Evolutionary conservation across 2,329 filamentous ascomycete genomes (phyloP).

Genomic region (Tricladium varicosporioides): DNA sequence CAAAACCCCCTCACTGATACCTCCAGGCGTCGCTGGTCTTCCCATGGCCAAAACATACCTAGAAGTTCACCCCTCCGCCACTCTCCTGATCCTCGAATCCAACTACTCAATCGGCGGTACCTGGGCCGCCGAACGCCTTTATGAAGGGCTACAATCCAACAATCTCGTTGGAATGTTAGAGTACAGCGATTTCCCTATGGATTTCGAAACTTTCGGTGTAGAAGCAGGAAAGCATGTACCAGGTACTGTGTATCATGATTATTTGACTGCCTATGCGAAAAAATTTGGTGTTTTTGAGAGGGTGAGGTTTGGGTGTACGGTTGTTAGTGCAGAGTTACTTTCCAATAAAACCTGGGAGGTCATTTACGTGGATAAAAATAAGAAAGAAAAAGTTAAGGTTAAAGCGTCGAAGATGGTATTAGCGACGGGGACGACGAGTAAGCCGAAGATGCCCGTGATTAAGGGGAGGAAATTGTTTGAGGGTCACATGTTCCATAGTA

Average conservation of each 20-base stretch:
- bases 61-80: conserved; percentile 53
- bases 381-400: not conserved
- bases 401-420: conserved; percentile 44
- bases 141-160: conserved; percentile 68
- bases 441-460: conserved; percentile 47
- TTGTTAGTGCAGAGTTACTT: conserved; percentile 35
- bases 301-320: conserved; percentile 42
- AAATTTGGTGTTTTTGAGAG: conserved; percentile 48
- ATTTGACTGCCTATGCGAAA: conserved; percentile 54
- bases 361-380: not conserved
- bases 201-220: conserved; percentile 47
- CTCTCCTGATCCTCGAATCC: conserved; percentile 56
- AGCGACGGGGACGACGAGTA: conserved; percentile 54
- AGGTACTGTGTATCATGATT: conserved; percentile 52
- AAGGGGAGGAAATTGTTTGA: conserved; percentile 46
- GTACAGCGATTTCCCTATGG: conserved; percentile 70
- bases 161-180: conserved; percentile 71
- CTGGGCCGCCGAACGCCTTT: conserved; percentile 66
- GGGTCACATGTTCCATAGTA: conserved; percentile 48
- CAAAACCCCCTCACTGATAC: not conserved
- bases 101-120: conserved; percentile 60
- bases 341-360: not conserved
- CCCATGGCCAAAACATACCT: conserved; percentile 59
- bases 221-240: conserved; percentile 56
- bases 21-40: conserved; percentile 51